Base-by-base conservation (phyloP, 2,329 filamentous ascomycete genomes). In the Microcera coccophila region DNA sequence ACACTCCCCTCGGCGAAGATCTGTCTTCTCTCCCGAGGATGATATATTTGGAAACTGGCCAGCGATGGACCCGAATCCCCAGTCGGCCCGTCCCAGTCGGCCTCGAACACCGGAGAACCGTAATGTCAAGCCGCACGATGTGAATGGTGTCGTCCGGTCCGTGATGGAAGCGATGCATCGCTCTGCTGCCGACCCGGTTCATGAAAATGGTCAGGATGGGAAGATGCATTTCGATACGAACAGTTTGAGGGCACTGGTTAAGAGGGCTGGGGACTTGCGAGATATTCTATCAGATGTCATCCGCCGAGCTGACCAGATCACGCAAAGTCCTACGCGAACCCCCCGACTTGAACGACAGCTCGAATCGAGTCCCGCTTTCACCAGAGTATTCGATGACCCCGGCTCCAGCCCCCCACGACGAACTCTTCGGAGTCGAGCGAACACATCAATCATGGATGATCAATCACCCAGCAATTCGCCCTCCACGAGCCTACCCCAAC, bases 341-440 rank as follows among this genome's bases (percentile, higher is more conserved):
- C 72, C 74, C 3, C 69, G 73, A 35, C 59, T 68, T 31, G 65
- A 67, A 33, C 65, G 68, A 8, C 64, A 66, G 18, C 61, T 66
- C 26, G 77, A 81, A 39, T 80, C 77, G 3, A 84, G 79, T 54
- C 81, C 81, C n/a, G 81, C 81, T 1, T 85, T 85, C 49, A 84
- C 79, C 3, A 69, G 78, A 18, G 79, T 85, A 28, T 85, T 85
- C 53, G 78, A 81, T 9, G 79, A 83, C 34, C 79, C 81, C 1
- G 71, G 72, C 29, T 70, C 75, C 11, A 81, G 73, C 45, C 76
- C 79, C 4, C 70, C 76, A 17, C 72, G 72, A 50, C 69, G 73
- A 44, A 57, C 73, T 8, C 67, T 69, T 20, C 73, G 75, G 52
- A 79, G 70, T 48, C 76, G 74, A 24, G 78, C 76, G 53, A 76